Conservation (phyloP, 129 eudicot species). For the Centella asiatica region DNA sequence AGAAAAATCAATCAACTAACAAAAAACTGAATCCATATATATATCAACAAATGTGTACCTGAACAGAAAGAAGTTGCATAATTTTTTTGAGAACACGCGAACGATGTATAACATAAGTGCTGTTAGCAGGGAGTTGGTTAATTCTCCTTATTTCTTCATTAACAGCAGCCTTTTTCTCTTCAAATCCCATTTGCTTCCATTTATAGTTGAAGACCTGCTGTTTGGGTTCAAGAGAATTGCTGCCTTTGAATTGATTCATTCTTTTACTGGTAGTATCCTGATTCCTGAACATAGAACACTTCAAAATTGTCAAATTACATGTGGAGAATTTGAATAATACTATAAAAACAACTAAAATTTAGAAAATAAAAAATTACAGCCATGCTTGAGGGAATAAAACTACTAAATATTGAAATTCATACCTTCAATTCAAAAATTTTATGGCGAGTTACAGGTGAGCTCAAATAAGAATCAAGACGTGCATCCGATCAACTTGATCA, state of each 20-base stretch:
- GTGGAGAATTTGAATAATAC: not conserved
- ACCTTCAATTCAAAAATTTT: too few species aligned
- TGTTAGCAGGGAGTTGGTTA: slow-evolving; percentile 56
- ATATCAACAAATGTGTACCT: slow-evolving; percentile 40
- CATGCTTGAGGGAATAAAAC: too few species aligned
- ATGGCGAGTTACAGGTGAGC: too few species aligned
- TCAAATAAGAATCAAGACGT: too few species aligned
- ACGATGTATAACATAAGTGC: slow-evolving; percentile 69
- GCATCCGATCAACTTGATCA: too few species aligned
- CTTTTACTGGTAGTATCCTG: not conserved
- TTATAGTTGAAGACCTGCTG: slow-evolving; percentile 16
- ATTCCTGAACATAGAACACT: too few species aligned
- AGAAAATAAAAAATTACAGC: too few species aligned
- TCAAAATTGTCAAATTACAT: not conserved
- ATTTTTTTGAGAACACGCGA: slow-evolving; percentile 60
- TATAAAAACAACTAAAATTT: not conserved
- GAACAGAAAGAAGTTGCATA: slow-evolving; percentile 63
- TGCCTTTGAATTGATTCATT: slow-evolving; percentile 29
- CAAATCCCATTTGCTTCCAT: slow-evolving; percentile 38
- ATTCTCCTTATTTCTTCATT: slow-evolving; percentile 60
- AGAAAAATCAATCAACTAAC: not conserved
- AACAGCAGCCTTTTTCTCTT: slow-evolving; percentile 51
- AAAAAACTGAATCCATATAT: not conserved
- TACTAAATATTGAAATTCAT: too few species aligned
- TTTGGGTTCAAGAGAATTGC: slow-evolving; percentile 13